Base-by-base conservation (phyloP, 768 basidiomycete species). In the Sporobolomyces pararoseus region DNA sequence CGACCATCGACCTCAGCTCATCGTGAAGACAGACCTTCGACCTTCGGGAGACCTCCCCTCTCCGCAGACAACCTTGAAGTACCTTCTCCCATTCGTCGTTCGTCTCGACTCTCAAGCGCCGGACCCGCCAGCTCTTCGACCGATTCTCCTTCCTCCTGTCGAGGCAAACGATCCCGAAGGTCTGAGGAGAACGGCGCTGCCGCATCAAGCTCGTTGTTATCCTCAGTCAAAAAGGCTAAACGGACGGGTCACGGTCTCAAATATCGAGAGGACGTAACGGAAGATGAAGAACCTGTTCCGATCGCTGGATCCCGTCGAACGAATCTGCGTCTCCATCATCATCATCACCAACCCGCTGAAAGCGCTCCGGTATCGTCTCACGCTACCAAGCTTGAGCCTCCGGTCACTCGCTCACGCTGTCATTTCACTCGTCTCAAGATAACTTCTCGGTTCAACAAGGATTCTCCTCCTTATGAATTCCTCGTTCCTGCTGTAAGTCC, bases 341-440 rank as follows among this genome's bases (percentile, higher is more conserved):
- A 68, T 39, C 66, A 68, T 39, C 66, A 58, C 58, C 66, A 60
- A 31, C 50, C 25, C 7, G 12, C 16, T 7, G 19, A 29, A 19
- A 3, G n/a, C 37, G 1, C 47, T 21, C 39, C 46, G 10, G 21
- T 14, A 14, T 12, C 46, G 12, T 14, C 46, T 47, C 10, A 12
- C 21, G 9, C n/a, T 2, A 23, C 27, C 7, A 49, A 32, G 27
- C 7, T 29, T 29, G 59, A 35, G 6, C 59, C 37, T 3, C 68
- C 68, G 1, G 14, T 70, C 23, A 70, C 68, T 10, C 53, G 68
- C 17, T 70, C 68, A 17, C 63, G 42, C 4, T 70, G 68, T 35
- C 27, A 51, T n/a, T 64, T 37, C 32, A 32, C 32, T 21, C 54
- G 63, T 9, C 25, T 70, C 19, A 13, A 25, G 10, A 52, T 69